A percentile compares a stretch with the other conserved stretches of the same genome.
phyloP scores from a whole-genome alignment of 1,139 yeast species.

The Saccharomyces hybrid region DNA sequence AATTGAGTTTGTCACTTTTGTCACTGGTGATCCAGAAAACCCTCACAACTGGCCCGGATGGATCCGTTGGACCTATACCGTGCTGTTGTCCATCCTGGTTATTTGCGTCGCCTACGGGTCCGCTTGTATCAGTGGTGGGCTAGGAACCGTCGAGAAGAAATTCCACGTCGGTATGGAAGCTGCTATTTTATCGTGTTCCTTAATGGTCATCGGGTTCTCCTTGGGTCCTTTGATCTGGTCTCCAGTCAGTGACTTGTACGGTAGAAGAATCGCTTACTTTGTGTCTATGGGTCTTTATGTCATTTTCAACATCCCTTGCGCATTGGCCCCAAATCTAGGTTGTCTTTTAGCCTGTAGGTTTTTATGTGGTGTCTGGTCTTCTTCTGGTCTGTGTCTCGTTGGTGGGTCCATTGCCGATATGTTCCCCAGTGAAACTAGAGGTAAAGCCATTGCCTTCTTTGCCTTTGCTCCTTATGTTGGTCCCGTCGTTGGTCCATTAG shows the following conservation, averaged over 20 bases:
- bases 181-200: conserved; percentile 66
- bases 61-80: conserved; percentile 59
- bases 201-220: conserved; percentile 83
- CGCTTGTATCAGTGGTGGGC: conserved; percentile 76
- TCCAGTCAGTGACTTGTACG: conserved; percentile 80
- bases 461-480: conserved; percentile 91
- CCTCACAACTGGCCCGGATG: conserved; percentile 71
- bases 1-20: conserved; percentile 74
- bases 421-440: conserved; percentile 69
- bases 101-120: conserved; percentile 87
- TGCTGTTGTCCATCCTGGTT: conserved; percentile 57
- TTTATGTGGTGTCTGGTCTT: conserved; percentile 76
- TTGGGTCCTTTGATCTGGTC: conserved; percentile 88
- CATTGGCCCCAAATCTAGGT: conserved; percentile 75
- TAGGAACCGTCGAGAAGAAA: conserved; percentile 53
- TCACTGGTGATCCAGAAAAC: conserved; percentile 68
- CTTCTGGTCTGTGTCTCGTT: conserved; percentile 76
- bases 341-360: conserved; percentile 73
- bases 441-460: conserved; percentile 82
- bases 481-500: conserved; percentile 84
- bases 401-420: conserved; percentile 89
- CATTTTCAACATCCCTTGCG: conserved; percentile 82
- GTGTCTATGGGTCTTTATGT: conserved; percentile 66
- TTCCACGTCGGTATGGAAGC: conserved; percentile 70
- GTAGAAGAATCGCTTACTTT: conserved; percentile 76